Conservation (phyloP, 257 asterid genomes). For the Fraxinus anomala region DNA sequence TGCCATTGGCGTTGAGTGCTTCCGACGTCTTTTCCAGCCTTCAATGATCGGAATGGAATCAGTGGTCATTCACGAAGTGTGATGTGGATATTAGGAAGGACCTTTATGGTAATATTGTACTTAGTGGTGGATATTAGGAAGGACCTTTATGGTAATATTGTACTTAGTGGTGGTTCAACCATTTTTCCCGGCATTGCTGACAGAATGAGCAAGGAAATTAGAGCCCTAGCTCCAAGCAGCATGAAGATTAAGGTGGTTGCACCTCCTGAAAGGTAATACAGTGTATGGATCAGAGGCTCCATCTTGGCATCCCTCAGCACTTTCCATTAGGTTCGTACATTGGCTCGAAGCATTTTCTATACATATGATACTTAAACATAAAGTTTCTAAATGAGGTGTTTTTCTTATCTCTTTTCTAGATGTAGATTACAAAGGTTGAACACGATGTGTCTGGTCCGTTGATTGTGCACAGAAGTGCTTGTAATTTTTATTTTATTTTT, state of each 20-base stretch:
- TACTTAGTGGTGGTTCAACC: slow-evolving; percentile 29
- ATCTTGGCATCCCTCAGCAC: slow-evolving; percentile 35
- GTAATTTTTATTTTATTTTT: neutral
- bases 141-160: slow-evolving; percentile 44
- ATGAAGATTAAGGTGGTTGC: slow-evolving; percentile 57
- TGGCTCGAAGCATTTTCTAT: neutral
- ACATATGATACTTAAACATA: no score
- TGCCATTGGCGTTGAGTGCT: slow-evolving; percentile 48
- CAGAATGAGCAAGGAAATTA: slow-evolving; percentile 53
- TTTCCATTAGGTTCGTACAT: slow-evolving; percentile 37
- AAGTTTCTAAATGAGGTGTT: neutral
- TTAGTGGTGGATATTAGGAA: slow-evolving; percentile 33
- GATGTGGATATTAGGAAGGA: slow-evolving; percentile 52
- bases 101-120: slow-evolving; percentile 44
- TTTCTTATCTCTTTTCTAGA: slow-evolving; percentile 31
- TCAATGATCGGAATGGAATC: slow-evolving; percentile 53
- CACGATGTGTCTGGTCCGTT: slow-evolving; percentile 48
- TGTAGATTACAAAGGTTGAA: slow-evolving; percentile 52
- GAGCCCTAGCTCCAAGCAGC: slow-evolving; percentile 48
- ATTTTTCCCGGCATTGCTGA: slow-evolving; percentile 50
- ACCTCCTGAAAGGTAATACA: slow-evolving; percentile 53
- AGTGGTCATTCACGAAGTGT: slow-evolving; percentile 52
- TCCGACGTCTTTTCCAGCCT: slow-evolving; percentile 54
- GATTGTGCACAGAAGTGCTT: slow-evolving; percentile 46
- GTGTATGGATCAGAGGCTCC: slow-evolving; percentile 55